Evolutionary conservation across 2,329 filamentous ascomycete species (phyloP).

Genomic region (Fusarium buharicum): DNA sequence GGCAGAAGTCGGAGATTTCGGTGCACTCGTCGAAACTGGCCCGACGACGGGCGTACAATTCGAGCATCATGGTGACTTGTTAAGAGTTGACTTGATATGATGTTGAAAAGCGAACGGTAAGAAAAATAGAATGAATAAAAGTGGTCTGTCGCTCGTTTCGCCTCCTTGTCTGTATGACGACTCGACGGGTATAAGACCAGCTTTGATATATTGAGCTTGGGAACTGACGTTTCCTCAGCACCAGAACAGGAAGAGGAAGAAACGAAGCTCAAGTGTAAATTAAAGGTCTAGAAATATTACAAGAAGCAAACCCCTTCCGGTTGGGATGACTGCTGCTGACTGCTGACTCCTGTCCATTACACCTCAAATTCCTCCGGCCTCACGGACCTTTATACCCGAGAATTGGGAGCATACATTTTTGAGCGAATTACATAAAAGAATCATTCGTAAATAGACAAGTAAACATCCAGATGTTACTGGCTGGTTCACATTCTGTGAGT

Average conservation of each 20-base stretch:
- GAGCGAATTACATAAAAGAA: not conserved
- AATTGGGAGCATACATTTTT: not conserved
- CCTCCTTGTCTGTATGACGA: conserved; percentile 12
- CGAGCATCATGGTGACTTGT: conserved; percentile 11
- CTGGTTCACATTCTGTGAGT: not conserved
- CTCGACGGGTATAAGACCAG: not conserved
- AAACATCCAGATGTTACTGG: not conserved
- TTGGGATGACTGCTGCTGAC: too few species aligned
- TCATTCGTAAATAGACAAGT: not conserved
- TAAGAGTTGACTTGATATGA: not conserved
- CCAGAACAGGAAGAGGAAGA: not conserved
- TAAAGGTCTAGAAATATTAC: too few species aligned
- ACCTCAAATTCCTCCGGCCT: conserved; percentile 1
- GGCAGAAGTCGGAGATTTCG: conserved; percentile 56
- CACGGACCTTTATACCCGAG: conserved; percentile 4
- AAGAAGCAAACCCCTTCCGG: too few species aligned
- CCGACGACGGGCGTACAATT: conserved; percentile 28
- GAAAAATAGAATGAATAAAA: not conserved
- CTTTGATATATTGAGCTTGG: too few species aligned
- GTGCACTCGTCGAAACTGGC: conserved; percentile 45
- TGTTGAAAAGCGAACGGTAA: too few species aligned
- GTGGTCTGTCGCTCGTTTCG: not conserved
- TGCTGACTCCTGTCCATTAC: conserved; percentile 1
- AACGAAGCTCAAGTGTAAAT: not conserved
- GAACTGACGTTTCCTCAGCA: not conserved